Conservation (phyloP, 257 asterid genomes). For the Hygrophila difformis region DNA sequence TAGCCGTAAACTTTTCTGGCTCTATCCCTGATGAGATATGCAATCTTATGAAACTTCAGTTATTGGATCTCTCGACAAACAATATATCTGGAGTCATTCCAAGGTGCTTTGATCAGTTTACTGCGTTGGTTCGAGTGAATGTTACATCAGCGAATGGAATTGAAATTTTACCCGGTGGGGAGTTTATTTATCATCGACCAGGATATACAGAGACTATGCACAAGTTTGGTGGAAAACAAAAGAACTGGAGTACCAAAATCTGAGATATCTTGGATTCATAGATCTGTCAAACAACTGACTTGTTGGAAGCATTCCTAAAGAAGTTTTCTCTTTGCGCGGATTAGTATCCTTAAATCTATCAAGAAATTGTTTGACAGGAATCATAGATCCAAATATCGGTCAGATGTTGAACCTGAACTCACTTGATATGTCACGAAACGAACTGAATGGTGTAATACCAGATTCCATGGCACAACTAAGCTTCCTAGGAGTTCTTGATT, state of each 20-base stretch:
- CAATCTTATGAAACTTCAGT: conserved; percentile 19
- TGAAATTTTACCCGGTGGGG: no score
- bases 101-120: conserved; percentile 20
- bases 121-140: background rate
- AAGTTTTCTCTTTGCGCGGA: no score
- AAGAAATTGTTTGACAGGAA: no score
- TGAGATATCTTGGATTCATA: conserved; percentile 15
- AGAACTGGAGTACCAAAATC: conserved; percentile 3
- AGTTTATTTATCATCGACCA: background rate
- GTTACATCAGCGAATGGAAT: background rate
- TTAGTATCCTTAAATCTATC: no score
- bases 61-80: conserved; percentile 34
- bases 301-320: conserved; percentile 13
- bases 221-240: conserved; percentile 20
- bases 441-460: no score
- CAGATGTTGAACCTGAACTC: no score
- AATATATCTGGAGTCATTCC: conserved; percentile 27
- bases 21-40: conserved; percentile 27
- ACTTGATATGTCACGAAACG: no score
- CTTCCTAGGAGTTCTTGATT: no score
- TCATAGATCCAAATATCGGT: no score
- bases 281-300: conserved; percentile 29
- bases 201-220: conserved; percentile 3
- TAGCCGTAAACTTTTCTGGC: conserved; percentile 18
- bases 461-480: no score